Percentiles rank a stretch among this genome's conserved stretches.
Evolutionary conservation across 768 basidiomycete genomes (phyloP).

Genomic region (Hemileccinum impolitum): DNA sequence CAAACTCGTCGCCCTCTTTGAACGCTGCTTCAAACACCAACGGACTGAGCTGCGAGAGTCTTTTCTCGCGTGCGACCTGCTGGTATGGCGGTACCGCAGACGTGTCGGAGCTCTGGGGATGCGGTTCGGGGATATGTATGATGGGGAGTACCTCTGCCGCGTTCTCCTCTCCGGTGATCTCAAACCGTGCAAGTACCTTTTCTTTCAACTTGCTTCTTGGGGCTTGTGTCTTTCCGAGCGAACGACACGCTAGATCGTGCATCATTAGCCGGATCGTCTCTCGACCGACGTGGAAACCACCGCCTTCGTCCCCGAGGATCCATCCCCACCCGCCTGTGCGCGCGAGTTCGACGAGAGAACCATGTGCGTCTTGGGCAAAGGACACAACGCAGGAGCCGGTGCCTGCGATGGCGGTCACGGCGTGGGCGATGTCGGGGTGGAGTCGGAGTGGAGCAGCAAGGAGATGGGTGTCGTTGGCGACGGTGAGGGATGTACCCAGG

Average conservation of each 20-base stretch:
- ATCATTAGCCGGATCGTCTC: slow-evolving; percentile 71
- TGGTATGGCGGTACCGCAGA: slow-evolving; percentile 21
- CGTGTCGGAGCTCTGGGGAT: slow-evolving; percentile 22
- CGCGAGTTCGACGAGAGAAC: slow-evolving; percentile 56
- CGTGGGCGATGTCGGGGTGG: slow-evolving; percentile 54
- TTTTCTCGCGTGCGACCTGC: slow-evolving; percentile 57
- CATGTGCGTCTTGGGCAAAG: slow-evolving; percentile 45
- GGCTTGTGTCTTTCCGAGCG: slow-evolving; percentile 27
- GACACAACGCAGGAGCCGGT: slow-evolving; percentile 78
- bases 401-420: slow-evolving; percentile 73
- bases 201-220: slow-evolving; percentile 37
- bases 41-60: slow-evolving; percentile 70
- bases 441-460: slow-evolving; percentile 75
- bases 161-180: slow-evolving; percentile 42
- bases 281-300: slow-evolving; percentile 76
- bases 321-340: slow-evolving; percentile 81
- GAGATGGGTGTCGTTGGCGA: slow-evolving; percentile 83
- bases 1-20: slow-evolving; percentile 61
- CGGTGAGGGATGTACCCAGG: slow-evolving; percentile 47
- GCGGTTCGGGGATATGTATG: slow-evolving; percentile 60
- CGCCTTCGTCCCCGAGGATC: slow-evolving; percentile 82
- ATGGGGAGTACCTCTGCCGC: slow-evolving; percentile 59
- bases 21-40: slow-evolving; percentile 79
- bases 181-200: slow-evolving; percentile 53
- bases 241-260: slow-evolving; percentile 49